phyloP scores from a whole-genome alignment of 1,139 yeast genomes.

The Meyerozyma guilliermondii region DNA sequence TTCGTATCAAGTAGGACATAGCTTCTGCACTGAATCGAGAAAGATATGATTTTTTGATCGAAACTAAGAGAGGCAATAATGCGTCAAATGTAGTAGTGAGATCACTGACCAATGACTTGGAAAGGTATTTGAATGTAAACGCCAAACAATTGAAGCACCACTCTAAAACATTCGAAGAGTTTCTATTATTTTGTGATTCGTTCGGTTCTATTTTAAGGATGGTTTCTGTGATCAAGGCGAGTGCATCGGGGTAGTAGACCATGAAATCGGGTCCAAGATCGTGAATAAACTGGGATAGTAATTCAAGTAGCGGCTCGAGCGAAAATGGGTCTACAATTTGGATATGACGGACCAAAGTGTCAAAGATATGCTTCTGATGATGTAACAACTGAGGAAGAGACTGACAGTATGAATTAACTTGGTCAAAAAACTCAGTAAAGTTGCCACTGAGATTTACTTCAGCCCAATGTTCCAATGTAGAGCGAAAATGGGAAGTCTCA shows the following conservation, averaged over 20 bases:
- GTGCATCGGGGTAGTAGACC: conserved; percentile 54
- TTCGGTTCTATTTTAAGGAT: conserved; percentile 45
- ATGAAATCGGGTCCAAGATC: conserved; percentile 92
- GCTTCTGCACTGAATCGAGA: conserved; percentile 90
- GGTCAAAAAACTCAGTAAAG: conserved; percentile 60
- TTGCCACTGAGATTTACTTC: conserved; percentile 77
- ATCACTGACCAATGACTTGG: conserved; percentile 57
- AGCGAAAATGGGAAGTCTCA: conserved; percentile 71
- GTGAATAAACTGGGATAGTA: conserved; percentile 80
- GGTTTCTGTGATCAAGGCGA: conserved; percentile 47
- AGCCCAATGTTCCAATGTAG: conserved; percentile 81
- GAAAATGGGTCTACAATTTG: conserved; percentile 60
- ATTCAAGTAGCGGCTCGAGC: conserved; percentile 75
- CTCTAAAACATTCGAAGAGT: conserved; percentile 68
- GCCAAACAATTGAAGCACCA: conserved; percentile 84
- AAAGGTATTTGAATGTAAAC: conserved; percentile 80
- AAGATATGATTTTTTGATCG: conserved; percentile 54
- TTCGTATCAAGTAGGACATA: conserved; percentile 74
- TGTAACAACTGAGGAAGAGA: conserved; percentile 78
- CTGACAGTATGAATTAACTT: conserved; percentile 51
- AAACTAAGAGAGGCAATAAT: conserved; percentile 59
- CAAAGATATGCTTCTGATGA: conserved; percentile 61
- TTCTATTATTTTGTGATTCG: conserved; percentile 36
- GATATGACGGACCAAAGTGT: conserved; percentile 46
- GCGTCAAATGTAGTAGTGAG: conserved; percentile 63